Base-by-base conservation (phyloP, 2,329 filamentous ascomycete species). In the Clonostachys rhizophaga region DNA sequence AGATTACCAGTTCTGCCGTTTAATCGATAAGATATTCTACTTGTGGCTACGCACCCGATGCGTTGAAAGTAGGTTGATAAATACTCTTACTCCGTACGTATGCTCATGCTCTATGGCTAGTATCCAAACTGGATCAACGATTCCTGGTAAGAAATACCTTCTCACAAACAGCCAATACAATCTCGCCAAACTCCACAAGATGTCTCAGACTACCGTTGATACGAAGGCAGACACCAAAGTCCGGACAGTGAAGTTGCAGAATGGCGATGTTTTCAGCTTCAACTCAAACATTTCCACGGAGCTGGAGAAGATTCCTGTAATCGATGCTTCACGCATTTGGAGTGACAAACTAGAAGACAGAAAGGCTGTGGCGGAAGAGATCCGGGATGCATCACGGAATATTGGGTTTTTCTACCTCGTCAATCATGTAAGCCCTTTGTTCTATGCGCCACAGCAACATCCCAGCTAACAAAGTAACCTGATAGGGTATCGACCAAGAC, bases 351-450 rank as follows among this genome's bases (percentile, higher is more conserved):
- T 65, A 1, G 53, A 60, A 4, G 64, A 67, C 14, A 66, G 71
- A 2, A 55, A 65, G 43, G 55, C 55, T 8, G 62, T 74, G 5
- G 69, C 72, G 3, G 53, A 55, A 12, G 56, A 69, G 40, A 64
- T 76, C 14, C 62, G 67, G 8, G 60, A 67, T 51, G 71, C 65
- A 40, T 67, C 57, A 18, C 63, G 54, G 49, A 61, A 65, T 16
- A 67, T 69, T 39, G 69, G 72, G 5, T 75, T 74, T 54, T 74
- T 76, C 55, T 72, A 74, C 34, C 58, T 67, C 14, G 52, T 59
- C 35, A 62, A 65, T 50, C 62, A 66, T 53, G 56, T 58, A n/a
- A 34, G 51, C 36, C 33, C 9, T 24, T 14, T 12, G 13, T 20
- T 13, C 40, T 41, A 4, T 17, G 12, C 40, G 10, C 33, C 40